Evolutionary conservation across 208 protist species (phyloP).

Genomic region (Trypanosomatidae sp.): DNA sequence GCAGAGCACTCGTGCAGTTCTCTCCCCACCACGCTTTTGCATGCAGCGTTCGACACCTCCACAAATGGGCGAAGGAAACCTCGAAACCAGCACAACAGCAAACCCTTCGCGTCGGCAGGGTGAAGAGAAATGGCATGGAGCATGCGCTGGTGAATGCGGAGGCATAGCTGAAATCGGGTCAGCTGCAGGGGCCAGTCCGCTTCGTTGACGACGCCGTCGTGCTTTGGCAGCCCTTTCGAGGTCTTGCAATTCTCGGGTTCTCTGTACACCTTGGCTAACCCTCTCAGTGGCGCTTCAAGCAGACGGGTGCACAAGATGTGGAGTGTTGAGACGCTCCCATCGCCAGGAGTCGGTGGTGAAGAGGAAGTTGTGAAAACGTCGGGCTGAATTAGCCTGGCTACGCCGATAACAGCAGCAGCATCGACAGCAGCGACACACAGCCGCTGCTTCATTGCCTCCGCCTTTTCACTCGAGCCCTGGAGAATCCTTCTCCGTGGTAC

Average conservation of each 20-base stretch:
- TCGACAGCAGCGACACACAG: conserved; percentile 26
- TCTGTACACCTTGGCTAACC: background rate
- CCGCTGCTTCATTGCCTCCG: conserved; percentile 12
- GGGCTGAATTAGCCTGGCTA: background rate
- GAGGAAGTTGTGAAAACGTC: background rate
- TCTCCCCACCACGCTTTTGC: conserved; percentile 11
- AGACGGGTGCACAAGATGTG: background rate
- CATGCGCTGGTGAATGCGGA: conserved; percentile 22
- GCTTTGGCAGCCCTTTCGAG: background rate
- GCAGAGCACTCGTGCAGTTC: conserved; percentile 29
- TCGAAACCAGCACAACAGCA: conserved; percentile 39
- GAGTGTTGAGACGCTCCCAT: background rate
- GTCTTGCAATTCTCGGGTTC: background rate
- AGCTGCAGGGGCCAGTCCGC: conserved; percentile 15
- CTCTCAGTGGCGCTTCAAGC: background rate
- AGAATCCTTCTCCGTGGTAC: too few species aligned
- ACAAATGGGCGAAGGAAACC: conserved; percentile 43
- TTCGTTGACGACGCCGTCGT: background rate
- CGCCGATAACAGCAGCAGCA: conserved; percentile 17
- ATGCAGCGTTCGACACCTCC: conserved; percentile 58
- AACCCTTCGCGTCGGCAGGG: background rate
- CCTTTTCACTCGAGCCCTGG: background rate
- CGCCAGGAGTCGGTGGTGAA: background rate
- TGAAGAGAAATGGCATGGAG: conserved; percentile 16
- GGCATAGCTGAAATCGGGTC: conserved; percentile 26